These are phyloP conservation scores for Larix sibirica DNA, from an alignment of 83 land plant genomes.

Conservation along the genomic window DNA sequence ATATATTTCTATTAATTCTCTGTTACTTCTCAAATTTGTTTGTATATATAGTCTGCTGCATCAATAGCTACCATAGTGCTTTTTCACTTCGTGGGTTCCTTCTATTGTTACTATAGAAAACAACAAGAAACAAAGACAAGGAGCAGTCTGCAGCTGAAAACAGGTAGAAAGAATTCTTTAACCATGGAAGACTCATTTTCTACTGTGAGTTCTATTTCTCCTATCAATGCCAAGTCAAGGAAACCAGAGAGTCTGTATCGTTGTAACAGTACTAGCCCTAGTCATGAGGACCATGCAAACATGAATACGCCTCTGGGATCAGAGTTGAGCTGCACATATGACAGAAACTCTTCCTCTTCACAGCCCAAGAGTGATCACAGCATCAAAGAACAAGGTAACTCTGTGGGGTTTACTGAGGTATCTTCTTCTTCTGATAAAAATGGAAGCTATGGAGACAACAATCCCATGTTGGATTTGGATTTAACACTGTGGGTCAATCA, in stretches of 20 bases:
- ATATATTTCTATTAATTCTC: too few relatives aligned
- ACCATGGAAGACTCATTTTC: slow-evolving; percentile 1
- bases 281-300: slow-evolving; percentile 4
- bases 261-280: not conserved
- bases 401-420: not conserved
- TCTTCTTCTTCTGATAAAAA: slow-evolving; percentile 3
- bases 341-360: not conserved
- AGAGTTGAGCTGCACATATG: slow-evolving; percentile 15
- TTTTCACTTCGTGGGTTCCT: too few relatives aligned
- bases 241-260: not conserved
- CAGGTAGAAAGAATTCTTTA: not conserved
- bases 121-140: too few relatives aligned
- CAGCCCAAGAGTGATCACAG: not conserved
- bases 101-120: too few relatives aligned
- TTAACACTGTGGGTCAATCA: slow-evolving; percentile 7
- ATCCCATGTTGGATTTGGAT: slow-evolving; percentile 4
- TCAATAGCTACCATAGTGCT: too few relatives aligned
- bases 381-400: not conserved
- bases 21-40: too few relatives aligned
- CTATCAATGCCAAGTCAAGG: slow-evolving; percentile 1
- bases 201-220: not conserved
- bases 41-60: too few relatives aligned
- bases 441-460: not conserved
- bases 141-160: too few relatives aligned
- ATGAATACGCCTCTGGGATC: slow-evolving; percentile 7